Evolutionary conservation across 2,329 filamentous ascomycete species (phyloP), one percentile per base, ranked within the genome.

Genomic region (Cercospora sojina): DNA sequence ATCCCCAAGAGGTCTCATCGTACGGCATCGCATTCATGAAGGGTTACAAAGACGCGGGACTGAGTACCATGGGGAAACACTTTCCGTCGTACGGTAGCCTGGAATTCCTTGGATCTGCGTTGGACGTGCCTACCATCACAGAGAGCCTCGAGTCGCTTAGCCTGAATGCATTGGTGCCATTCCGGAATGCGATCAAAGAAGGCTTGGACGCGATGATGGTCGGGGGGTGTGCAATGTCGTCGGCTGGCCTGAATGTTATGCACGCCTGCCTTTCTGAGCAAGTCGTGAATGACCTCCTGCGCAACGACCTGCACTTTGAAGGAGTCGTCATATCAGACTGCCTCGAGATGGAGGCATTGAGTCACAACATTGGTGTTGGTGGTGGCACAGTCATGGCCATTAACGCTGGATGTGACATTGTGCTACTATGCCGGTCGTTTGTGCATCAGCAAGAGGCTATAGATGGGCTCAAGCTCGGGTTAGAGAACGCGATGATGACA

Each of bases 321-420:
- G 94, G 94, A 1, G 93, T 98, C 2, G 93, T 95, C 25, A 92
- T 98, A 59, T 97, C 93, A 0, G 94, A 98, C 76, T 98, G 94
- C 71, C 81, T 98, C 7, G 94, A 97, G 77, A 98, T 98, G 94
- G 93, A 97, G 75, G 93, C 93, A 0, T 85, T 98, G 8, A 95
- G 92, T 70, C 92, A 96, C 75, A 96, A 97, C 73, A 95, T 98
- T 59, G 94, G 94, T n/a, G 93, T 99, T 18, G 93, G 94, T 72
- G 94, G 95, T 47, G 95, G 95, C 12, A 97, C 94, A 0, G 92
- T 98, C 72, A 97, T 97, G 93, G 95, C 95, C 3, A 91, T 97
- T 59, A 95, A 97, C 77, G 94, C 95, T 32, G 95, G 95, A 13
- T 98, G 95, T 76, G 95, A 99, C 77, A 83, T 98, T 62, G 88